Conservation (phyloP, 805 yeast species). For the Suhomyces sp. region DNA sequence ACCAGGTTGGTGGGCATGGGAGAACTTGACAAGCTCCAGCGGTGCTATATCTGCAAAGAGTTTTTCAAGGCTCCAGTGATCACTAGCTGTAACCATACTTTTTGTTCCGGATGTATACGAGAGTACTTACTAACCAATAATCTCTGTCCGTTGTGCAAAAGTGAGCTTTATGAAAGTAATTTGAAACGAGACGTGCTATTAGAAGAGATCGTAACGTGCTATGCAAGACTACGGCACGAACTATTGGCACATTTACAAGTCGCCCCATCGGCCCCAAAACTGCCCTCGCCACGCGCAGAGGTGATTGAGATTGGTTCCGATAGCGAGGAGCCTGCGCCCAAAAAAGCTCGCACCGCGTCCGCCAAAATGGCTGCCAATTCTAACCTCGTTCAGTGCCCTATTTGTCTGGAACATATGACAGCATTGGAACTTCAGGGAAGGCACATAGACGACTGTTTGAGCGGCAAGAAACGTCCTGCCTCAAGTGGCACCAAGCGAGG, state of each 20-base stretch:
- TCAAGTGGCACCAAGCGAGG: conserved; percentile 4
- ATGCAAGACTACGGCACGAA: conserved; percentile 38
- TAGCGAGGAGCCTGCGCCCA: conserved; percentile 3
- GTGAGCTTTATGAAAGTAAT: conserved; percentile 66
- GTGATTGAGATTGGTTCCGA: conserved; percentile 15
- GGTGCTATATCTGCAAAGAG: conserved; percentile 90
- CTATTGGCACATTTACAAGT: conserved; percentile 13
- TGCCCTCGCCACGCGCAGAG: conserved; percentile 7
- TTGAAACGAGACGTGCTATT: conserved; percentile 62
- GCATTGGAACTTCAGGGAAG: conserved; percentile 51
- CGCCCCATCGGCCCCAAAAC: conserved; percentile 2
- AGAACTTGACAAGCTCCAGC: conserved; percentile 63
- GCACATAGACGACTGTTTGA: conserved; percentile 64
- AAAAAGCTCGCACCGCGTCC: conserved; percentile 7
- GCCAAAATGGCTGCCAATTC: conserved; percentile 13
- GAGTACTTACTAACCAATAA: conserved; percentile 57
- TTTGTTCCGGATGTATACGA: conserved; percentile 84
- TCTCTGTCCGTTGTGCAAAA: conserved; percentile 76
- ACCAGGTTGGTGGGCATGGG: conserved; percentile 54
- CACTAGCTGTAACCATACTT: conserved; percentile 84
- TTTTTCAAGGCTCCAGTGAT: conserved; percentile 74
- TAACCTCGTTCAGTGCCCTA: conserved; percentile 60
- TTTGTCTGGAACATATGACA: conserved; percentile 57
- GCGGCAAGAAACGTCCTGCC: conserved; percentile 17
- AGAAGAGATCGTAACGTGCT: conserved; percentile 67